Conservation (phyloP, 1,284 basidiomycete species). For the Tilletia setariae region DNA sequence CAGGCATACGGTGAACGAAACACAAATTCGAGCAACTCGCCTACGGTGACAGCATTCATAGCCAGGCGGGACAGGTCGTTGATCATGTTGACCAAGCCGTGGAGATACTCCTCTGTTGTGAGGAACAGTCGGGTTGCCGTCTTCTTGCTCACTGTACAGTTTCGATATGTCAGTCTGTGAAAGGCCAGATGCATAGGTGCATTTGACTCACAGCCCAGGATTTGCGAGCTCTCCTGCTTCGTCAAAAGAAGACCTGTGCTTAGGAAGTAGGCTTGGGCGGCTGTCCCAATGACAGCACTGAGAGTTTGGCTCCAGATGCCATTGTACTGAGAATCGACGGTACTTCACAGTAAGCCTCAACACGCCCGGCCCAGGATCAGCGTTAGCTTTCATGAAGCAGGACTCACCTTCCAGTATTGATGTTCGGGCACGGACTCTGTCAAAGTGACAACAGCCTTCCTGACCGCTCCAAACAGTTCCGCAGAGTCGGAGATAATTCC, state of each 20-base stretch:
- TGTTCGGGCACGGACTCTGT: slow-evolving; percentile 23
- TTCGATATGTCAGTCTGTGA: background rate
- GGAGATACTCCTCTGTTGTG: slow-evolving; percentile 47
- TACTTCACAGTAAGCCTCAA: background rate
- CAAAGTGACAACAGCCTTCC: slow-evolving; percentile 17
- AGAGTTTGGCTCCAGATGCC: slow-evolving; percentile 23
- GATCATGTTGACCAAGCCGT: slow-evolving; percentile 38
- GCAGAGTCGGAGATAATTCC: background rate
- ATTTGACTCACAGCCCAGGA: slow-evolving; percentile 31
- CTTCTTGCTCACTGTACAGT: slow-evolving; percentile 5
- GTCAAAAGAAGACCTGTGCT: slow-evolving; percentile 31
- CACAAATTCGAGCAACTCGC: background rate
- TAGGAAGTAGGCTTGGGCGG: slow-evolving; percentile 27
- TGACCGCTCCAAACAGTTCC: background rate
- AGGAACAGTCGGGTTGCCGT: slow-evolving; percentile 26
- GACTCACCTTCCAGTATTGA: slow-evolving; percentile 30
- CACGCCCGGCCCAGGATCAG: background rate
- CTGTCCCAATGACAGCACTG: slow-evolving; percentile 18
- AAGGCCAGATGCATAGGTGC: too few relatives aligned
- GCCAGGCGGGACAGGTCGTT: slow-evolving; percentile 41
- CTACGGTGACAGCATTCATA: slow-evolving; percentile 32
- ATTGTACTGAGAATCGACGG: slow-evolving; percentile 21
- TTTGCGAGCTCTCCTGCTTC: slow-evolving; percentile 23
- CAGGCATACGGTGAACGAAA: too few relatives aligned
- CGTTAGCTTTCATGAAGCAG: background rate